Percentiles rank a stretch among this genome's conserved stretches.
phyloP scores from a whole-genome alignment of 1,139 yeast species.

The Scheffersomyces parashehatae region DNA sequence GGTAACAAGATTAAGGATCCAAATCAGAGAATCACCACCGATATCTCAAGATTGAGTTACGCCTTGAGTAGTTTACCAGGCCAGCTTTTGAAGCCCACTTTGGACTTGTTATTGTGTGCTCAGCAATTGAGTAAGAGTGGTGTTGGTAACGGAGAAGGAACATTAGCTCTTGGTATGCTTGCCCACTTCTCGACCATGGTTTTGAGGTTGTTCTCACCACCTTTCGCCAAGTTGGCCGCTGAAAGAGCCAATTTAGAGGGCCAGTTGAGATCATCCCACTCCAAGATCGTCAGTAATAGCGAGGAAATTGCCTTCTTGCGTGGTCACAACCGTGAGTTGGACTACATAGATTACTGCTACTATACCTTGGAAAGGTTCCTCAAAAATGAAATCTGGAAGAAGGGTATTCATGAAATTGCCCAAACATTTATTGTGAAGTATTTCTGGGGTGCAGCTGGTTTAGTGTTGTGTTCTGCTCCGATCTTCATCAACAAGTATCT shows the following conservation, averaged over 20 bases:
- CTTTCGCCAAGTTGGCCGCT: constrained; percentile 80
- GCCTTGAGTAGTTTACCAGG: constrained; percentile 78
- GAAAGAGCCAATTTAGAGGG: constrained; percentile 84
- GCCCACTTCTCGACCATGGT: constrained; percentile 80
- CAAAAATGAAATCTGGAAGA: constrained; percentile 73
- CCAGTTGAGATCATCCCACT: constrained; percentile 77
- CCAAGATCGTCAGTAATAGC: constrained; percentile 72
- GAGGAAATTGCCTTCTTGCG: constrained; percentile 88
- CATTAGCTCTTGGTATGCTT: constrained; percentile 74
- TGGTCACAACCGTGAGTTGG: constrained; percentile 81
- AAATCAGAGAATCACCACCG: constrained; percentile 80
- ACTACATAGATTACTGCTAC: constrained; percentile 75
- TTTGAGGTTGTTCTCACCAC: constrained; percentile 79
- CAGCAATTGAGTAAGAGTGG: constrained; percentile 74
- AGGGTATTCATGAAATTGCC: constrained; percentile 73
- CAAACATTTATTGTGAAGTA: constrained; percentile 87
- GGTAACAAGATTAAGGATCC: constrained; percentile 67
- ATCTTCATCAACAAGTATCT: constrained; percentile 70
- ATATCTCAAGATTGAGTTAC: constrained; percentile 70
- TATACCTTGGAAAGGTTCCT: constrained; percentile 80
- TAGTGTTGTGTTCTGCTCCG: constrained; percentile 85
- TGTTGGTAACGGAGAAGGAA: constrained; percentile 84
- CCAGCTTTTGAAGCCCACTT: constrained; percentile 81
- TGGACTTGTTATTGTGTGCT: constrained; percentile 81
- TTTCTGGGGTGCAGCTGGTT: constrained; percentile 95